Base-by-base conservation (phyloP, 192 early-diverging fungal species). In the Coemansia sp. region DNA sequence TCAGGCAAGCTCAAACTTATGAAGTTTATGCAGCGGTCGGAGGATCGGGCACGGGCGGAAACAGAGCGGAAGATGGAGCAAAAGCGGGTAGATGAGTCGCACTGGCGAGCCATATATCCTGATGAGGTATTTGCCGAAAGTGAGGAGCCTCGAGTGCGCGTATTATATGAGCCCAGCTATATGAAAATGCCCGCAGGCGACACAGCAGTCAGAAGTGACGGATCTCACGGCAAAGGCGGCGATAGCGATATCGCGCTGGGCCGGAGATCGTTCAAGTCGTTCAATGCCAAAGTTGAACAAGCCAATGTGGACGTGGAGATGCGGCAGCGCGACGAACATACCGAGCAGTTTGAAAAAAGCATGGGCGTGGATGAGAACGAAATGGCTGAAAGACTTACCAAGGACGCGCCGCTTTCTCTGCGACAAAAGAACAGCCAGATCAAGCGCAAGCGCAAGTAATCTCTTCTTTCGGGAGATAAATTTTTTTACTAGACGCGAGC, bases 11-110 rank as follows among this genome's bases (percentile, higher is more conserved):
- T 62, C 18, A 57, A 63, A 41, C 35, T 45, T 31, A 63, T 63
- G 68, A 59, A 68, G 67, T 77, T 77, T 61, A 77, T 77, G 73
- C 59, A 63, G 59, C 73, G 73, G 42, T 69, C 67, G 7, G 67
- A 55, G 19, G 73, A 70, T 12, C 55, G 31, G 46, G 63, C 57
- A 15, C 61, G 58, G 37, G 59, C 50, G 10, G 63, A 58, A 1
- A 63, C 55, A 2, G 62, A 65, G 15, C 54, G 56, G 41, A 66
- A 65, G 53, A 58, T 46, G 1, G 63, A 70, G 47, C 55, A 50
- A 38, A 58, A 53, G 28, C 44, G 61, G 45, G 61, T 63, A 37
- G 64, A 64, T 48, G 73, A 77, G 41, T 77, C 73, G 49, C 73
- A 77, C 54, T 77, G 73, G 73, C 39, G 63, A 28, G 67, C 67